Evolutionary conservation across 2,329 filamentous ascomycete species (phyloP).

Genomic region (Colletotrichum salicis): DNA sequence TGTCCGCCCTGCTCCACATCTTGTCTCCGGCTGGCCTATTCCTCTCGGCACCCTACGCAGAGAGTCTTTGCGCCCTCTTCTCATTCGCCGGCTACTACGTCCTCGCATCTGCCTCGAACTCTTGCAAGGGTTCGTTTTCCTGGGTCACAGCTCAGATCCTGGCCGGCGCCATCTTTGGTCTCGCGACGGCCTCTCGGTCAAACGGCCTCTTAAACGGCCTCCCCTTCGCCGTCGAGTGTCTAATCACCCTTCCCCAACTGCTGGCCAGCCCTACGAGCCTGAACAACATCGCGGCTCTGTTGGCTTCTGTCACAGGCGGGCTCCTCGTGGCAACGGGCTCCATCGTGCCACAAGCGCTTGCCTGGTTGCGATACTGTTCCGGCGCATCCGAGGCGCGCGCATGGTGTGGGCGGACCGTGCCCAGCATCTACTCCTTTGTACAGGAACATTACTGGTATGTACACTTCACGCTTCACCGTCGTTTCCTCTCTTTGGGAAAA

Average conservation of each 20-base stretch:
- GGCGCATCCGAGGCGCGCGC: constrained; percentile 56
- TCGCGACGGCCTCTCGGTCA: constrained; percentile 79
- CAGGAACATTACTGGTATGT: constrained; percentile 90
- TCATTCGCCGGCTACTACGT: constrained; percentile 79
- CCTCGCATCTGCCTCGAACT: constrained; percentile 67
- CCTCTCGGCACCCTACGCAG: constrained; percentile 85
- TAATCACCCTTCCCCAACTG: constrained; percentile 54
- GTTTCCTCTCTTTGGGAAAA: neutral
- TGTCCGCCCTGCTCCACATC: constrained; percentile 80
- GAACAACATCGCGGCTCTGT: constrained; percentile 59
- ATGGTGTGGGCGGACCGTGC: constrained; percentile 80
- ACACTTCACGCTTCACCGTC: neutral
- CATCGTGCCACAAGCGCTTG: constrained; percentile 76
- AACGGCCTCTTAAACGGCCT: constrained; percentile 89
- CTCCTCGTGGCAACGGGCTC: constrained; percentile 74
- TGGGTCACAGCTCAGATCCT: constrained; percentile 65
- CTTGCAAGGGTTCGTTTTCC: constrained; percentile 41
- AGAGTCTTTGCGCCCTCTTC: constrained; percentile 81
- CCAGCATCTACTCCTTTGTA: constrained; percentile 92
- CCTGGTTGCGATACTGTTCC: constrained; percentile 78
- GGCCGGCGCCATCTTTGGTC: constrained; percentile 76
- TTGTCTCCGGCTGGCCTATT: constrained; percentile 91
- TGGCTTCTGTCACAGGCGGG: constrained; percentile 73
- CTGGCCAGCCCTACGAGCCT: constrained; percentile 46
- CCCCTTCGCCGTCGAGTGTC: constrained; percentile 74